Evolutionary conservation across 169 alveolate genomes (phyloP), one percentile per base, ranked within the genome.

Genomic region (Ichthyophthirius multifiliis): DNA sequence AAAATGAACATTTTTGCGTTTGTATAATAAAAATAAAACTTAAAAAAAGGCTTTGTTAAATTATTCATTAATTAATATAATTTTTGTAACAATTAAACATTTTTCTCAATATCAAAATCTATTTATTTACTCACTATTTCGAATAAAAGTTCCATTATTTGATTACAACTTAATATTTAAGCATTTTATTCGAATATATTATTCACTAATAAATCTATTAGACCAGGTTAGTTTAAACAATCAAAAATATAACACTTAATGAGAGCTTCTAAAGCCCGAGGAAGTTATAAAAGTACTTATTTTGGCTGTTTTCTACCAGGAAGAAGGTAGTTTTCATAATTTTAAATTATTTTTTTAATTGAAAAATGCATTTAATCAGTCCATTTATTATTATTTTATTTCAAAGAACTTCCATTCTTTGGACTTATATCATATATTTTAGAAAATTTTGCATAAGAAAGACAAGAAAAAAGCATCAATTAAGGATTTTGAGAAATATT

Each of bases 361-460:
- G 71, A 55, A n/a, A 55, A 55, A 55, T 55, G 71, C 13, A 55
- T 13, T 55, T 27, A 55, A 16, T 55, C 71, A 18, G 31, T 55
- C 71, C 71, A 55, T 6, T 55, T 55, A 27, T 27, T 55, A 15
- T 55, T 55, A 23, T 55, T 55, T 10, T 55, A 16, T 6, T 55
- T 55, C 10, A 55, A 23, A 5, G 31, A n/a, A n/a, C 31, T 39
- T 18, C 27, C 31, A 3, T 16, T 16, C 13, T 55, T 55, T 27
- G 4, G 23, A 27, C 31, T 55, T 23, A 55, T 27, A 10, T 55
- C 71, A 55, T 55, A 55, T n/a, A 10, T 13, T 39, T 55, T 55
- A 55, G 71, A 55, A 55, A 55, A 55, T n/a, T 55, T 55, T 27
- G 71, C 71, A 27, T 55, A 55, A 1, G 71, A 55, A 9, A 55